phyloP scores from a whole-genome alignment of 2,329 filamentous ascomycete species.

The Cladophialophora carrionii region DNA sequence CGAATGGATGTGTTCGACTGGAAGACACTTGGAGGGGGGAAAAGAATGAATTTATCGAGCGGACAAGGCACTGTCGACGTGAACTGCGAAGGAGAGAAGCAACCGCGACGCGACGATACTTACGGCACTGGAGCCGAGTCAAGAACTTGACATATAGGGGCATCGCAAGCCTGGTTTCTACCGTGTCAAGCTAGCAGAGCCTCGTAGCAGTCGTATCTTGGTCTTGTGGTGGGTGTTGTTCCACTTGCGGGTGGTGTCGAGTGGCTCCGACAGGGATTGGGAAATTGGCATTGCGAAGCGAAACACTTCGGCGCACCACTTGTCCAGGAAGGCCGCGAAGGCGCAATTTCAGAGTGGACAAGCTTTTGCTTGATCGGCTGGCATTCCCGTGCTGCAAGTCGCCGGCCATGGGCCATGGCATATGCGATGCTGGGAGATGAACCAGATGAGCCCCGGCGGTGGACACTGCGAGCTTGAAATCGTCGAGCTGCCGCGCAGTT shows the following conservation, averaged over 20 bases:
- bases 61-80: not conserved
- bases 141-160: not conserved
- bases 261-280: conserved; percentile 23
- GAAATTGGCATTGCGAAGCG: conserved; percentile 23
- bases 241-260: conserved; percentile 12
- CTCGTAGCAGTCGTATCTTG: conserved; percentile 17
- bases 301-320: not conserved
- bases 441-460: not conserved
- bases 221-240: conserved; percentile 9
- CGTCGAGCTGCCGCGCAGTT: not conserved
- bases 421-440: not conserved
- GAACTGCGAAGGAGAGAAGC: not conserved
- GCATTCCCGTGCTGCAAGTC: not conserved
- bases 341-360: conserved; percentile 15
- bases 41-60: conserved; percentile 7
- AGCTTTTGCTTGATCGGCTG: conserved; percentile 2
- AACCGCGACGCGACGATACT: not conserved
- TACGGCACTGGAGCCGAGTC: not conserved
- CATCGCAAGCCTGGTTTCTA: conserved; percentile 6
- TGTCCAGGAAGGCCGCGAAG: not conserved
- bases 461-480: not conserved
- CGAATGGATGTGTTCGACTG: conserved; percentile 25
- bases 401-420: not conserved
- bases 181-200: conserved; percentile 26
- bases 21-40: conserved; percentile 2